Percentiles rank a stretch among this genome's conserved stretches.
Conservation (phyloP, 768 basidiomycete species). For the Hygrophorus pudorinus region DNA sequence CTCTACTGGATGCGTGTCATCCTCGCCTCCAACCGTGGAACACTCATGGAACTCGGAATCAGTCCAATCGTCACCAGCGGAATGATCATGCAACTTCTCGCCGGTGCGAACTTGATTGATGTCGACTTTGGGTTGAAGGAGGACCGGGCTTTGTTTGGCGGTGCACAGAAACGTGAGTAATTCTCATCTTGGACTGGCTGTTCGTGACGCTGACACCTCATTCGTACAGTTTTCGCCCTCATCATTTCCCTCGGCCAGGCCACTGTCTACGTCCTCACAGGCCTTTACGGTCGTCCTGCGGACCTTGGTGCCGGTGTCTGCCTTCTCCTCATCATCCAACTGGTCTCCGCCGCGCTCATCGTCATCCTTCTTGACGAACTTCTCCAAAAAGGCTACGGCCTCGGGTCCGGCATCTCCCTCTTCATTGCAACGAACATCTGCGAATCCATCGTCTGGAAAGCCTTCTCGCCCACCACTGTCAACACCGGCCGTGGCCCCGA, state of each 20-base stretch:
- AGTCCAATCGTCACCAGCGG: slow-evolving; percentile 96
- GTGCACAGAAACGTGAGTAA: slow-evolving; percentile 88
- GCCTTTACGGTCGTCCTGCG: slow-evolving; percentile 89
- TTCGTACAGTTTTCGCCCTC: slow-evolving; percentile 77
- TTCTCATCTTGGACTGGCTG: not conserved
- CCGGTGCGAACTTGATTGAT: slow-evolving; percentile 95
- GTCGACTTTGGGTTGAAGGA: slow-evolving; percentile 97
- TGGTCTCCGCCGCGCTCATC: slow-evolving; percentile 87
- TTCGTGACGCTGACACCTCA: slow-evolving; percentile 1
- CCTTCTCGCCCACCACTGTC: slow-evolving; percentile 95
- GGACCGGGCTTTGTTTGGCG: slow-evolving; percentile 90
- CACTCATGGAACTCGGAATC: slow-evolving; percentile 98
- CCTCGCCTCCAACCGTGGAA: slow-evolving; percentile 95
- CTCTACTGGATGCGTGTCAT: slow-evolving; percentile 99
- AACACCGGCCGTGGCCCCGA: slow-evolving; percentile 98
- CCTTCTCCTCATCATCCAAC: slow-evolving; percentile 92
- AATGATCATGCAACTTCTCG: slow-evolving; percentile 99
- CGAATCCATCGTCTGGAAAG: slow-evolving; percentile 99
- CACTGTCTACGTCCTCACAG: slow-evolving; percentile 93
- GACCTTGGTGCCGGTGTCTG: slow-evolving; percentile 96
- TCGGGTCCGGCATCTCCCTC: slow-evolving; percentile 95
- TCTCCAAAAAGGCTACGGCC: slow-evolving; percentile 97
- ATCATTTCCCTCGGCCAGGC: slow-evolving; percentile 95
- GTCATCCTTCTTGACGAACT: slow-evolving; percentile 98
- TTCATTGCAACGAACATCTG: slow-evolving; percentile 99